Conservation (phyloP, 2,329 filamentous ascomycete species). For the Akanthomyces dipterigenus region DNA sequence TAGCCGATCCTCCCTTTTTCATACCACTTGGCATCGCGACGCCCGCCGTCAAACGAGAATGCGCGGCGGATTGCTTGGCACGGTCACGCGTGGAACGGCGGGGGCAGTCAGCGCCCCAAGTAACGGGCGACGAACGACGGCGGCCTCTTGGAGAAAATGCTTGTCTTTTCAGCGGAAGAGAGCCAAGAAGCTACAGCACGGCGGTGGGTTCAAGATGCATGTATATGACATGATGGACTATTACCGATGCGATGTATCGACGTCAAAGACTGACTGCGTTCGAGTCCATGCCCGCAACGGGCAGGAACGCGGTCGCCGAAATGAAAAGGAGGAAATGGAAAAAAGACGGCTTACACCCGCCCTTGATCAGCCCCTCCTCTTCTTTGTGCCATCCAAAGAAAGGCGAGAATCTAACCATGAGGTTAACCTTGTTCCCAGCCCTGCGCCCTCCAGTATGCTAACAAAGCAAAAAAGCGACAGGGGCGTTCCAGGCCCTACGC, state of each 20-base stretch:
- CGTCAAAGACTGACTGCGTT: background rate
- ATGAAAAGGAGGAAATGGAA: background rate
- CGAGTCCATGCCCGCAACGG: background rate
- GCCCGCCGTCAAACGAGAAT: background rate
- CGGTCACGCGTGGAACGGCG: background rate
- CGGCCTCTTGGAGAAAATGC: background rate
- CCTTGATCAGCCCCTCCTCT: background rate
- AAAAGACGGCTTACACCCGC: background rate
- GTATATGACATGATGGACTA: background rate
- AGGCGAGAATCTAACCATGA: conserved; percentile 12
- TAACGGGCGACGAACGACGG: background rate
- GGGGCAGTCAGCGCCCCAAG: too few species aligned
- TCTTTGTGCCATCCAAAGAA: background rate
- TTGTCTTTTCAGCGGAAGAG: background rate
- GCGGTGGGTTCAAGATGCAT: background rate
- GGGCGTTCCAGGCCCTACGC: background rate
- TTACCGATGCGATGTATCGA: background rate
- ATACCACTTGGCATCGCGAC: background rate
- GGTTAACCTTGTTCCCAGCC: conserved; percentile 11
- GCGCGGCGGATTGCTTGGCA: background rate
- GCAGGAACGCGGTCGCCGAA: background rate
- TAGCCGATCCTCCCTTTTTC: background rate
- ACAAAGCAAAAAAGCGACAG: background rate
- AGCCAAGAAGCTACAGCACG: background rate
- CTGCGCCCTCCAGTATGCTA: background rate